Percentiles rank a stretch among this genome's conserved stretches.
These are phyloP conservation scores for Cubamyces sp. DNA, from an alignment of 768 basidiomycete species.

Conservation along the genomic window DNA sequence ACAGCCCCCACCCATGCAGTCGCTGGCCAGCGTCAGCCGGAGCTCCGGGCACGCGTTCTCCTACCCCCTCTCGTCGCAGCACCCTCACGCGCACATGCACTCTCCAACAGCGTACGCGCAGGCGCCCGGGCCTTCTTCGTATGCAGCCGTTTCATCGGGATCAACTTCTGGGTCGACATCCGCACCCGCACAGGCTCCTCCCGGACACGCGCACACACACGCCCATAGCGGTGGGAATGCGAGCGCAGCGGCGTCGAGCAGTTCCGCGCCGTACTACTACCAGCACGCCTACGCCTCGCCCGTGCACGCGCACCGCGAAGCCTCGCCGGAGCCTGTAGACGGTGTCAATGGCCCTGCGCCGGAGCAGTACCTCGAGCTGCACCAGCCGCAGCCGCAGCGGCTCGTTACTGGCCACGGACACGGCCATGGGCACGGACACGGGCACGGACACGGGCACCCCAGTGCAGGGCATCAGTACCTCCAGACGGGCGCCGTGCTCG, in stretches of 20 bases:
- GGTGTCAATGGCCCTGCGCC: neutral
- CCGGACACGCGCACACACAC: conserved; percentile 2
- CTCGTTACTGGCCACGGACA: neutral
- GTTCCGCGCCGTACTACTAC: conserved; percentile 14
- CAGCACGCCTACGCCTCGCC: neutral
- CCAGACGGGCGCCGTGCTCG: conserved; percentile 8
- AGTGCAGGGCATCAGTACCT: conserved; percentile 3
- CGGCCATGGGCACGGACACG: neutral
- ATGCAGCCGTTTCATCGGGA: neutral
- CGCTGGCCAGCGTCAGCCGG: conserved; percentile 12
- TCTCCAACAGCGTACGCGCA: conserved; percentile 5
- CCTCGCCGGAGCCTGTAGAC: conserved; percentile 9
- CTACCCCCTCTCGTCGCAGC: conserved; percentile 8
- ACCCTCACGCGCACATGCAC: neutral
- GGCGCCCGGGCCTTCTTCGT: neutral
- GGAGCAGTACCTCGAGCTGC: conserved; percentile 22
- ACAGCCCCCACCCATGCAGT: conserved; percentile 7
- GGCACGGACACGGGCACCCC: neutral
- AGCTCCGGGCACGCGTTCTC: conserved; percentile 18
- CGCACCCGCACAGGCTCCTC: neutral
- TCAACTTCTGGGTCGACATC: conserved; percentile 4
- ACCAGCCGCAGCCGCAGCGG: conserved; percentile 27
- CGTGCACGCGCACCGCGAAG: conserved; percentile 5
- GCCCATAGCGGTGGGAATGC: neutral
- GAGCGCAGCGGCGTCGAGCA: neutral